Evolutionary conservation across 441 rosid species (phyloP).

Genomic region (Biscutella auriculata): DNA sequence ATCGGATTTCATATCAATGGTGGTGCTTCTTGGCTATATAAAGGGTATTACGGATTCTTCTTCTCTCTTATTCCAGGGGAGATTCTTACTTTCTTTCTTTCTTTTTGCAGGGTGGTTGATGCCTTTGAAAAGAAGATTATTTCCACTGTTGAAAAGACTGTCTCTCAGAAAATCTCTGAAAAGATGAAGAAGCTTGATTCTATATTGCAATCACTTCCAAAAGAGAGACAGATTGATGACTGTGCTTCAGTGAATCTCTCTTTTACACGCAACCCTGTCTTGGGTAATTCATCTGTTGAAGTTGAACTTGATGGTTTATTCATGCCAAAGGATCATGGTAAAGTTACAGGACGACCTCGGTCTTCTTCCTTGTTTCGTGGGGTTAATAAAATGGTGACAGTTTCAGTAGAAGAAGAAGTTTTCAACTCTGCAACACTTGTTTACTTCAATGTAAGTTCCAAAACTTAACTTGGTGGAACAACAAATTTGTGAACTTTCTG

Average conservation of each 20-base stretch:
- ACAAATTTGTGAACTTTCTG: neutral
- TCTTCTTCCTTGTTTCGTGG: constrained; percentile 21
- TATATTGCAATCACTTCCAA: constrained; percentile 56
- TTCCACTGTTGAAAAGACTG: constrained; percentile 47
- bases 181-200: constrained; percentile 55
- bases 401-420: constrained; percentile 51
- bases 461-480: neutral
- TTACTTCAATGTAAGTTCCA: constrained; percentile 60
- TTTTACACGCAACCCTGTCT: constrained; percentile 40
- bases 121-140: constrained; percentile 50
- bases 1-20: constrained; percentile 53
- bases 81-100: neutral
- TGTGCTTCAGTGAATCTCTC: constrained; percentile 57
- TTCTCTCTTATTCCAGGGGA: neutral
- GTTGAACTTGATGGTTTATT: constrained; percentile 53
- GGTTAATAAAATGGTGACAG: constrained; percentile 42
- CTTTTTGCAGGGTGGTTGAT: constrained; percentile 43
- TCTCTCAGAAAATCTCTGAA: constrained; percentile 40
- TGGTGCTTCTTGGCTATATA: constrained; percentile 85
- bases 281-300: constrained; percentile 46
- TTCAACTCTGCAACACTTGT: constrained; percentile 47
- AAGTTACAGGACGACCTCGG: constrained; percentile 10
- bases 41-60: constrained; percentile 34
- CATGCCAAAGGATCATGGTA: constrained; percentile 20
- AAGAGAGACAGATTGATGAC: constrained; percentile 33